phyloP scores from a whole-genome alignment of 2,329 filamentous ascomycete genomes.

The Colletotrichum sp. region DNA sequence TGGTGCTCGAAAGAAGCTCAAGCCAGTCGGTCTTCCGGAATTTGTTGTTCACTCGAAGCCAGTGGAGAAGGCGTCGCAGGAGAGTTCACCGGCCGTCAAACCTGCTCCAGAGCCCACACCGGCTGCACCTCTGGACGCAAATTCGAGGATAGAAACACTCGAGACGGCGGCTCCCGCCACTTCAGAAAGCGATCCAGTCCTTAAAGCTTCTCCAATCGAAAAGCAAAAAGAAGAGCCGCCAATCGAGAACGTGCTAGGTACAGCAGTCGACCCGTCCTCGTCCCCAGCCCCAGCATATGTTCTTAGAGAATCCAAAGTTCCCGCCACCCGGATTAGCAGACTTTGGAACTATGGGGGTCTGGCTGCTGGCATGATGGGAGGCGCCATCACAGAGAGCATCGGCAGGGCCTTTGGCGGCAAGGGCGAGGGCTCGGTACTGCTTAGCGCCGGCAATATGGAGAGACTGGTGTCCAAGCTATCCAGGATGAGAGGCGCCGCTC shows the following conservation, averaged over 20 bases:
- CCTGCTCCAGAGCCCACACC: background rate
- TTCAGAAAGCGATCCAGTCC: background rate
- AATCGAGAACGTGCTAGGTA: background rate
- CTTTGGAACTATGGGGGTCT: slow-evolving; percentile 95
- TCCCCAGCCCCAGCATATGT: slow-evolving; percentile 46
- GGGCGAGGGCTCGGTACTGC: slow-evolving; percentile 75
- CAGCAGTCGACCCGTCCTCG: background rate
- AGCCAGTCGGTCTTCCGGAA: slow-evolving; percentile 25
- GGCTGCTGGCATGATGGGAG: slow-evolving; percentile 93
- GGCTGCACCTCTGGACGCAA: background rate
- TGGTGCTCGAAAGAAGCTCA: slow-evolving; percentile 7
- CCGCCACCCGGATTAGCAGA: slow-evolving; percentile 82
- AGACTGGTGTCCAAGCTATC: slow-evolving; percentile 91
- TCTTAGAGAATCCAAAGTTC: slow-evolving; percentile 87
- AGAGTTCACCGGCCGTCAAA: background rate
- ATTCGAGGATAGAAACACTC: background rate
- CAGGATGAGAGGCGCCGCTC: slow-evolving; percentile 93
- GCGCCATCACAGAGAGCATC: slow-evolving; percentile 84
- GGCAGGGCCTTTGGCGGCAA: slow-evolving; percentile 77
- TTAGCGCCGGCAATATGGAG: slow-evolving; percentile 91
- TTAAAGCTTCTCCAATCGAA: background rate
- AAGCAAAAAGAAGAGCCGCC: background rate
- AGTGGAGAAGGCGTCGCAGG: background rate
- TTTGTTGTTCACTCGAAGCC: slow-evolving; percentile 17
- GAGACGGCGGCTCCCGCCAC: background rate